These are phyloP conservation scores for Cutaneotrichosporon daszewskae DNA, from an alignment of 1,284 basidiomycete genomes.

Conservation along the genomic window DNA sequence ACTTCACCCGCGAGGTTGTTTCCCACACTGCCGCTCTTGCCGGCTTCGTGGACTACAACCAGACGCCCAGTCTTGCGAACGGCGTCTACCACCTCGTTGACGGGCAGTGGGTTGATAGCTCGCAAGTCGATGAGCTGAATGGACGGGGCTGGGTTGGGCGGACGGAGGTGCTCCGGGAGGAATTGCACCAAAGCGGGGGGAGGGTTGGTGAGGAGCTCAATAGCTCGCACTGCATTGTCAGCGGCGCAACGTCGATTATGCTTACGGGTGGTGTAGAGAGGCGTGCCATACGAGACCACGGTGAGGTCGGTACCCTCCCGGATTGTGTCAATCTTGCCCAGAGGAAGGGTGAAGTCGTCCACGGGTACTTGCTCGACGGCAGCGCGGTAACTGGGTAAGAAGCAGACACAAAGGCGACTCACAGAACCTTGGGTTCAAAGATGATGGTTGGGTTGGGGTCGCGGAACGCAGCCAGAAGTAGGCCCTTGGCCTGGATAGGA, in stretches of 20 bases:
- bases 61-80: constrained; percentile 74
- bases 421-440: constrained; percentile 75
- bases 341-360: constrained; percentile 76
- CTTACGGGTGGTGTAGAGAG: constrained; percentile 81
- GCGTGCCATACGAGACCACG: constrained; percentile 84
- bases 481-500: constrained; percentile 89
- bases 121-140: constrained; percentile 87
- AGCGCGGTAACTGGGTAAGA: constrained; percentile 27
- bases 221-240: constrained; percentile 33
- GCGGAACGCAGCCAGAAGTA: constrained; percentile 75
- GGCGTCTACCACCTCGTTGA: constrained; percentile 70
- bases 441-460: constrained; percentile 91
- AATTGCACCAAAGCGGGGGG: constrained; percentile 61
- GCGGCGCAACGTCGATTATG: neutral
- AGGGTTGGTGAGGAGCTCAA: constrained; percentile 51
- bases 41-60: constrained; percentile 87
- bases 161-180: constrained; percentile 63
- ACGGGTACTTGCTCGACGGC: constrained; percentile 82
- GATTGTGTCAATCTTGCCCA: constrained; percentile 72
- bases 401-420: constrained; percentile 15
- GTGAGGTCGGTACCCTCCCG: constrained; percentile 73
- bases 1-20: constrained; percentile 81
- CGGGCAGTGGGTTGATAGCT: constrained; percentile 84
- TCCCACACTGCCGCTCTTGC: constrained; percentile 75
- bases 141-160: constrained; percentile 52